These are phyloP conservation scores for Tritrichomonas foetus DNA, from an alignment of 208 protist species.

Conservation along the genomic window DNA sequence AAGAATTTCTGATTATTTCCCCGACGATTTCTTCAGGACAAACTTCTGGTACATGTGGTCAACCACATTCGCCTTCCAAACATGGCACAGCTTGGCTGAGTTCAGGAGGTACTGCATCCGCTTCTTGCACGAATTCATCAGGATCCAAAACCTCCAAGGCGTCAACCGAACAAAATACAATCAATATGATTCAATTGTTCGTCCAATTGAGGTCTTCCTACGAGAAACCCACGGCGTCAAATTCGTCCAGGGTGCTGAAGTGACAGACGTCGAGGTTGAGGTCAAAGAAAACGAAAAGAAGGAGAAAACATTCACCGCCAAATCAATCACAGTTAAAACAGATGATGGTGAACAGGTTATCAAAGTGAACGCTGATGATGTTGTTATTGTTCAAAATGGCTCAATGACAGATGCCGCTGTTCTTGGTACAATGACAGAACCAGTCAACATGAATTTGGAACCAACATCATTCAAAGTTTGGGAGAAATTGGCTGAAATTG, in stretches of 20 bases:
- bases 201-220: not conserved
- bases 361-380: not conserved
- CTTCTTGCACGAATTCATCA: not conserved
- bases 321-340: not conserved
- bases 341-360: not conserved
- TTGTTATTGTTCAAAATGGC: not conserved
- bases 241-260: not conserved
- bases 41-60: constrained; percentile 14
- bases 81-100: not conserved
- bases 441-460: not conserved
- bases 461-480: not conserved
- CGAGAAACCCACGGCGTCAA: not conserved
- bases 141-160: not conserved
- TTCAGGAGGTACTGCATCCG: not conserved
- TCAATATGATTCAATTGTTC: not conserved
- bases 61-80: not conserved
- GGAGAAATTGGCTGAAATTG: not conserved
- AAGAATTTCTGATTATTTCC: not conserved
- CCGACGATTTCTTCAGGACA: not conserved
- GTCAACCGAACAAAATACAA: not conserved
- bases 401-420: not conserved
- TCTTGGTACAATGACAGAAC: not conserved
- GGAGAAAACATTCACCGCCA: not conserved
- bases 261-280: not conserved
- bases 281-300: not conserved